phyloP scores from a whole-genome alignment of 306 rosid species.

The Begonia masoniana region DNA sequence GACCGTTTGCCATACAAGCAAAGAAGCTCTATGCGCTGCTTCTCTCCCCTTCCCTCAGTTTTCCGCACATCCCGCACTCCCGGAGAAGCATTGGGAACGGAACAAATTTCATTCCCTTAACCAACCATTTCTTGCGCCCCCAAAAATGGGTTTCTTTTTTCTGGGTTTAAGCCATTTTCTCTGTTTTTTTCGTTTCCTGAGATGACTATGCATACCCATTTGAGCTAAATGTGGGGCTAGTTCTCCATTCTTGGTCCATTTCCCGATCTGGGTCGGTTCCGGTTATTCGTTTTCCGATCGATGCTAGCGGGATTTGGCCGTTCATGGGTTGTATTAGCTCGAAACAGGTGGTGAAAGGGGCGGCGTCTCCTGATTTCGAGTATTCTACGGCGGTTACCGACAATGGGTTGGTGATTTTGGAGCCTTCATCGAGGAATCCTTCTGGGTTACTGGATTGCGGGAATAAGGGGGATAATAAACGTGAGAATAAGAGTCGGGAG shows the following conservation, averaged over 20 bases:
- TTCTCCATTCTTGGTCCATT: slow-evolving; percentile 24
- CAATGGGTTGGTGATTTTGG: slow-evolving; percentile 18
- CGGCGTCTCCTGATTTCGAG: slow-evolving; percentile 14
- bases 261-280: slow-evolving; percentile 22
- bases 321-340: slow-evolving; percentile 93
- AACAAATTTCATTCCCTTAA: background rate
- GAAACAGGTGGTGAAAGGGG: slow-evolving; percentile 20
- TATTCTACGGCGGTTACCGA: background rate
- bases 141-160: slow-evolving; percentile 8
- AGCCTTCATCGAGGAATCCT: slow-evolving; percentile 11
- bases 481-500: slow-evolving; percentile 30
- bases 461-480: slow-evolving; percentile 10
- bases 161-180: slow-evolving; percentile 6
- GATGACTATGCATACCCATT: slow-evolving; percentile 14
- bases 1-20: slow-evolving; percentile 18
- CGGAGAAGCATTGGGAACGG: slow-evolving; percentile 9
- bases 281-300: slow-evolving; percentile 4
- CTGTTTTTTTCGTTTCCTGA: background rate
- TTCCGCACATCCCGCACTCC: slow-evolving; percentile 34
- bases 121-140: background rate
- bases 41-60: background rate
- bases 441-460: slow-evolving; percentile 11
- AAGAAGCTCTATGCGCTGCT: background rate
- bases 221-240: slow-evolving; percentile 35
- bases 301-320: slow-evolving; percentile 29